Conservation (phyloP, 371 early-diverging fungal species). For the Syncephalastrum racemosum region DNA sequence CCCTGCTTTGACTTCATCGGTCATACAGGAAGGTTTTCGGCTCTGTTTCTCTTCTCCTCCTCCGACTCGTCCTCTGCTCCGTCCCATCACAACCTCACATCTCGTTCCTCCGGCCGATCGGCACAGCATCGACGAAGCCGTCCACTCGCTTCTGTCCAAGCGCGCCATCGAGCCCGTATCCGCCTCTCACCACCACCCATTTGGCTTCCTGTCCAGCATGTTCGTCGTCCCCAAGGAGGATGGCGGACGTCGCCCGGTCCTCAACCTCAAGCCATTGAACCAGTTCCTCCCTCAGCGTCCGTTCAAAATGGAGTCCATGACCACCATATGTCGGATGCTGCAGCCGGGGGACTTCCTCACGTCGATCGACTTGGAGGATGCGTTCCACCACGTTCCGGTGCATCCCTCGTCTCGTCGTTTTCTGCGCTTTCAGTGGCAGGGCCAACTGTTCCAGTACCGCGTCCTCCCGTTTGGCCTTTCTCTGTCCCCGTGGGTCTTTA, state of each 20-base stretch:
- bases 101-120: too few species aligned
- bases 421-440: slow-evolving; percentile 23
- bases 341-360: slow-evolving; percentile 20
- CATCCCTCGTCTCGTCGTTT: slow-evolving; percentile 13
- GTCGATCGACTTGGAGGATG: slow-evolving; percentile 12
- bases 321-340: slow-evolving; percentile 18
- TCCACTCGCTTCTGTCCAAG: background rate
- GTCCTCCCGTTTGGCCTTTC: slow-evolving; percentile 36
- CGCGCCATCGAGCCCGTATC: too few species aligned
- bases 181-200: background rate
- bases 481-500: slow-evolving; percentile 32
- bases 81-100: too few species aligned
- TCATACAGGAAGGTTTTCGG: too few species aligned
- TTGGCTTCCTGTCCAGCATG: slow-evolving; percentile 16
- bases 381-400: slow-evolving; percentile 12
- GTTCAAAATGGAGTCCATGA: slow-evolving; percentile 32
- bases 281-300: slow-evolving; percentile 8
- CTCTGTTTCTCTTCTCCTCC: too few species aligned
- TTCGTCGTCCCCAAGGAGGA: slow-evolving; percentile 27
- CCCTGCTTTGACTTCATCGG: too few species aligned
- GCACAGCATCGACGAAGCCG: background rate
- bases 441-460: slow-evolving; percentile 21
- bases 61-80: too few species aligned
- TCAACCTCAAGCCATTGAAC: slow-evolving; percentile 29
- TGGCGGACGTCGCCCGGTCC: slow-evolving; percentile 21